Percentiles rank a stretch among this genome's conserved stretches.
These are phyloP conservation scores for Xerocomus brunneocitrinus DNA, from an alignment of 768 basidiomycete genomes.

Conservation along the genomic window DNA sequence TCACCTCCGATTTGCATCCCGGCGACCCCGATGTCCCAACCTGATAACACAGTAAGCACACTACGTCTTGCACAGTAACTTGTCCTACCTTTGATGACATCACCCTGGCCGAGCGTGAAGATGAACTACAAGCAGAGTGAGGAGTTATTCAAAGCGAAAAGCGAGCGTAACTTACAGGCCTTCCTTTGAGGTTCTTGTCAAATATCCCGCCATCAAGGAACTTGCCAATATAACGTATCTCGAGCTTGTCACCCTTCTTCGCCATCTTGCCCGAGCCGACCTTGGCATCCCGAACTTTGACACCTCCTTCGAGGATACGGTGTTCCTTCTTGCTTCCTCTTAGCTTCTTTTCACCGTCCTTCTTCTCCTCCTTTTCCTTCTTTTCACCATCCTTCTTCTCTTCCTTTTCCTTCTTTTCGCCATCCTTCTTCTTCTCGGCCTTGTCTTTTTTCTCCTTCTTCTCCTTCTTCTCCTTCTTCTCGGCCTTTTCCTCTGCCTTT, in stretches of 20 bases:
- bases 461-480: constrained; percentile 63
- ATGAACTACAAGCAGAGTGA: constrained; percentile 44
- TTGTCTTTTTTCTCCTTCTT: constrained; percentile 38
- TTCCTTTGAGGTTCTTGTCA: constrained; percentile 79
- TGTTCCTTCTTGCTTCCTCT: constrained; percentile 30
- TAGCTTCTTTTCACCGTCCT: constrained; percentile 33
- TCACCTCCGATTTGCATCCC: constrained; percentile 94
- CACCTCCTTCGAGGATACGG: constrained; percentile 55
- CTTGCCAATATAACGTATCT: constrained; percentile 93
- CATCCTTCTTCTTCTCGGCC: constrained; percentile 29
- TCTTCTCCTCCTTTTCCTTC: constrained; percentile 19
- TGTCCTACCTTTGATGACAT: constrained; percentile 82
- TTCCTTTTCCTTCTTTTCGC: constrained; percentile 55
- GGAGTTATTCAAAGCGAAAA: constrained; percentile 1
- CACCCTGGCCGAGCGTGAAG: constrained; percentile 78
- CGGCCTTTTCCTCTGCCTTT: constrained; percentile 33
- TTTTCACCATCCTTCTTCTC: constrained; percentile 38
- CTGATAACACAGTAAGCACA: constrained; percentile 30
- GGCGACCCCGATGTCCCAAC: constrained; percentile 88
- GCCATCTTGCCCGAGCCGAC: constrained; percentile 80
- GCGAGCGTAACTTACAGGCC: constrained; percentile 56
- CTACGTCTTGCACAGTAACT: not conserved
- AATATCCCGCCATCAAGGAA: constrained; percentile 70
- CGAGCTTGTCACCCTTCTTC: constrained; percentile 78
- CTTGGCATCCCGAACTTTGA: constrained; percentile 74